Base-by-base conservation (phyloP, 768 basidiomycete species). In the Mrakia blollopis region DNA sequence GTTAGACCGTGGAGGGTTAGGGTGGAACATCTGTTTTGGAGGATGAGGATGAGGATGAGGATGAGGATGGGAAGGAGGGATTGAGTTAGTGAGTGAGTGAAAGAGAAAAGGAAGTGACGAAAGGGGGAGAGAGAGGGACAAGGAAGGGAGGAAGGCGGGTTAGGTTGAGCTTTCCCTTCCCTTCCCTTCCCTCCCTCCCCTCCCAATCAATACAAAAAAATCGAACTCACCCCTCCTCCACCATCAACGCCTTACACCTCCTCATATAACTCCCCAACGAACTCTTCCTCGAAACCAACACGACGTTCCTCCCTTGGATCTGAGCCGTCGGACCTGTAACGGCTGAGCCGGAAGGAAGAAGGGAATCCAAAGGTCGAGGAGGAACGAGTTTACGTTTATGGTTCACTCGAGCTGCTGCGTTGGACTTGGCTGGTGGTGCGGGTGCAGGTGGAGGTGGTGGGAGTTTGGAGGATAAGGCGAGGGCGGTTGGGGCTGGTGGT, bases 161-260 rank as follows among this genome's bases (percentile, higher is more conserved):
- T 50, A n/a, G n/a, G 47, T 50, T 50, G 47, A 50, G 47, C 47
- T 50, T 50, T 47, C 44, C 39, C 39, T 54, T 35, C 30, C 60
- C 18, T 21, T 18, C 2, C 44, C 73, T 28, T 10, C 18, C 57
- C 32, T 39, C 8, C 54, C 39, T 54, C 9, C n/a, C 8, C 7
- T 13, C 52, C 9, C 13, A n/a, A 37, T n/a, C 44, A 16, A 60
- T 35, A 3, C 2, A 25, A 25, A 62, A 35, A 4, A 21, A n/a
- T 37, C 54, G 35, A 23, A 78, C 82, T 80, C 67, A 84, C 83
- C 83, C 83, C 75, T 84, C 83, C 63, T 83, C 81, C 23, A 83
- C 80, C 1, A 83, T 79, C 77, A 84, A 75, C 52, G 79, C 80
- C 78, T 81, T 80, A 77, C 83, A 84, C 73, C 83, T 80, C 16